Evolutionary conservation across 2,329 filamentous ascomycete species (phyloP), one percentile per base, ranked within the genome.

Genomic region (Ophiostoma ulmi): DNA sequence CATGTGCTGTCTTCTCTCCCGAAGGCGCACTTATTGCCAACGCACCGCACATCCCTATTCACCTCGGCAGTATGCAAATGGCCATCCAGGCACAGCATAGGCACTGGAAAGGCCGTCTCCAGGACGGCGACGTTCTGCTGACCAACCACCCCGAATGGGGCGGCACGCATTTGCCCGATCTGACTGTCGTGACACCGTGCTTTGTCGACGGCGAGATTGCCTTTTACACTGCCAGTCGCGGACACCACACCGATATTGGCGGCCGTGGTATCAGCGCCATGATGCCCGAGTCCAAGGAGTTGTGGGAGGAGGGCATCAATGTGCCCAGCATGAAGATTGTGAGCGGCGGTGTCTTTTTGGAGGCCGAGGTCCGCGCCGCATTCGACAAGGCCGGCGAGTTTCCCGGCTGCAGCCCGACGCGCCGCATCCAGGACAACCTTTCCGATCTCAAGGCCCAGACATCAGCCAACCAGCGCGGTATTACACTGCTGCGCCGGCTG

Each of bases 201-300:
- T 94, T 94, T 36, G 87, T 88, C 72, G 76, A 78, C n/a, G 77
- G 89, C 70, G 86, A 90, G 20, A 93, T 94, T 71, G 84, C 93
- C 68, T 94, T 94, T 79, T 94, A 93, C 73, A 91, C 92, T 1
- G 91, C 91, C 0, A 92, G 90, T 1, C 86, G 91, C 52, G 91
- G 91, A 0, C 91, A 95, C 77, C 91, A 94, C 75, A 91, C 91
- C 8, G 91, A 95, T 76, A 94, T 95, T 73, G 92, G 92, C 10
- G 92, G 92, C 10, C 93, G 94, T 64, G 83, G 92, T 0, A 90
- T 91, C 0, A 91, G 92, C 0, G 91, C 88, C 0, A 94, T 95
- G 92, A 92, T 92, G 1, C 89, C 91, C 1, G 86, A 90, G 72
- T 91, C 88, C 0, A 86, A 86, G 17, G 85, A 87, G 73, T 82